Percentiles rank a stretch among this genome's conserved stretches.
These are phyloP conservation scores for Cucumis melo DNA, from an alignment of 306 rosid species.

Conservation along the genomic window DNA sequence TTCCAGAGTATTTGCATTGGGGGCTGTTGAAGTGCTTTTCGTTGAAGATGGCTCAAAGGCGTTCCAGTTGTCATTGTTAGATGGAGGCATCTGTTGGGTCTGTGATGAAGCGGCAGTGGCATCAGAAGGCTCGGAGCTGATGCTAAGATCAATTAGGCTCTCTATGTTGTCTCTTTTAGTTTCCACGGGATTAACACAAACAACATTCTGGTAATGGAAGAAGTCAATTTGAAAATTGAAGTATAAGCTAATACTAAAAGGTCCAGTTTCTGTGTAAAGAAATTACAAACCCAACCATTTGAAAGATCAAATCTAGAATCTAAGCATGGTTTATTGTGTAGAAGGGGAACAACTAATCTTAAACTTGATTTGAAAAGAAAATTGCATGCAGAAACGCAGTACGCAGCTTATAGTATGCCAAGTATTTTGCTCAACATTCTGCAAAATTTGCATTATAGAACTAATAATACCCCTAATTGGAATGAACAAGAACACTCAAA, in stretches of 20 bases:
- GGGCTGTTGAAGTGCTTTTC: constrained; percentile 15
- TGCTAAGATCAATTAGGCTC: constrained; percentile 28
- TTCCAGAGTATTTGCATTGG: constrained; percentile 27
- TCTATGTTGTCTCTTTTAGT: constrained; percentile 5
- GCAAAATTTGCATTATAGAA: not conserved
- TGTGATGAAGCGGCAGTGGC: constrained; percentile 10
- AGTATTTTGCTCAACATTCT: not conserved
- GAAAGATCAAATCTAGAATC: not conserved
- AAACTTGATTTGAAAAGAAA: not conserved
- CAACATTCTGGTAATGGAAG: constrained; percentile 12
- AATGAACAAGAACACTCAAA: not conserved
- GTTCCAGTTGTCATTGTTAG: constrained; percentile 33
- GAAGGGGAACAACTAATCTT: not conserved
- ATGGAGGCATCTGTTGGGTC: constrained; percentile 19
- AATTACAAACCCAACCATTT: not conserved
- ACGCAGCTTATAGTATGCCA: not conserved
- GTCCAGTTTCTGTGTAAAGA: not conserved
- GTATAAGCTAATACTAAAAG: not conserved
- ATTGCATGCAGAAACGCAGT: not conserved
- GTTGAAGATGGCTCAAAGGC: constrained; percentile 19
- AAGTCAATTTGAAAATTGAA: not conserved
- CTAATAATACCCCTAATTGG: not conserved
- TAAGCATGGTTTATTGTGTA: not conserved
- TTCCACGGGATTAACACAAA: constrained; percentile 17
- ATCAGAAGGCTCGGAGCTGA: constrained; percentile 20